A percentile compares a stretch with the other conserved stretches of the same genome.
These are phyloP conservation scores for Colletotrichum siamense DNA, from an alignment of 2,329 filamentous ascomycete genomes.

Conservation along the genomic window DNA sequence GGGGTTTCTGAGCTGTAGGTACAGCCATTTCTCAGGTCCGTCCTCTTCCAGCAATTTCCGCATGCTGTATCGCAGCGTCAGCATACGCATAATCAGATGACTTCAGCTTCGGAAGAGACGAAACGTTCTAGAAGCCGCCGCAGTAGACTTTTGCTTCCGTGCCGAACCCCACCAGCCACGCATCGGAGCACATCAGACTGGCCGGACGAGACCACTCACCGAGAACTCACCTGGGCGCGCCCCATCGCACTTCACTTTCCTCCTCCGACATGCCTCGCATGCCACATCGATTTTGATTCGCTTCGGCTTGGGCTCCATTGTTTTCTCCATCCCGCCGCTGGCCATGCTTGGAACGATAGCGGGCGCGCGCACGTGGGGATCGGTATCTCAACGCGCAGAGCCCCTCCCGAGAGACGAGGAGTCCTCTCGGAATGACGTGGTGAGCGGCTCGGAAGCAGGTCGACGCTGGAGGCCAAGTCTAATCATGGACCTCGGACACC, in stretches of 20 bases:
- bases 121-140: not conserved
- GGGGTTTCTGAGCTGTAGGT: slow-evolving; percentile 28
- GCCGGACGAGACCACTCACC: not conserved
- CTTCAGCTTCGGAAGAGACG: not conserved
- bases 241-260: slow-evolving; percentile 49
- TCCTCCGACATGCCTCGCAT: slow-evolving; percentile 45
- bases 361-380: not conserved
- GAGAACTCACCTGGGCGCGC: slow-evolving; percentile 37
- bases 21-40: slow-evolving; percentile 32
- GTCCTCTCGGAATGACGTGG: not conserved
- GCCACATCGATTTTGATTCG: slow-evolving; percentile 49
- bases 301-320: slow-evolving; percentile 31
- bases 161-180: not conserved
- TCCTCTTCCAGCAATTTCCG: slow-evolving; percentile 34
- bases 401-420: not conserved
- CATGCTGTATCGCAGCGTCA: slow-evolving; percentile 28
- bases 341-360: not conserved
- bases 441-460: not conserved
- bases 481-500: slow-evolving; percentile 8
- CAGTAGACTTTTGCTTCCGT: not conserved
- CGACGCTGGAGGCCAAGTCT: not conserved
- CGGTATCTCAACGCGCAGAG: not conserved
- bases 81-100: not conserved
- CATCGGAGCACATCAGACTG: not conserved
- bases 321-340: not conserved